phyloP scores from a whole-genome alignment of 805 yeast genomes.

The Suhomyces sp. region DNA sequence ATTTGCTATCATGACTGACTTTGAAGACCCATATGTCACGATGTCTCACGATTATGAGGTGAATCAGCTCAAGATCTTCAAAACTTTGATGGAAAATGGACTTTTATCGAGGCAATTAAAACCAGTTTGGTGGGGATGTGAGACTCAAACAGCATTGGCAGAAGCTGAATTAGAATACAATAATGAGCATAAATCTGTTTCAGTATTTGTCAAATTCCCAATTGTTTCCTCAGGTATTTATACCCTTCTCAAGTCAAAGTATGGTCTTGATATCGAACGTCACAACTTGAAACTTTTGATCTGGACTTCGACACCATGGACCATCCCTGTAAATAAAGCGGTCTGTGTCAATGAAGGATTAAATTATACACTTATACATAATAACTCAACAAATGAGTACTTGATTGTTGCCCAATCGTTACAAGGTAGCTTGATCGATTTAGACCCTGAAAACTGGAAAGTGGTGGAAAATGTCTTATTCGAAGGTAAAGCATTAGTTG shows the following conservation, averaged over 20 bases:
- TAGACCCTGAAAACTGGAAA: conserved; percentile 18
- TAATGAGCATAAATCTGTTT: conserved; percentile 62
- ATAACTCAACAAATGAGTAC: conserved; percentile 34
- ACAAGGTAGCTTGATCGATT: conserved; percentile 33
- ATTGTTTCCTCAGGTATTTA: conserved; percentile 20
- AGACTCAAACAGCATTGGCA: conserved; percentile 89
- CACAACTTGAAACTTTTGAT: conserved; percentile 45
- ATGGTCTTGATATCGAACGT: background rate
- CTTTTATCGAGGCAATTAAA: conserved; percentile 80
- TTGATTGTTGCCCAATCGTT: conserved; percentile 60
- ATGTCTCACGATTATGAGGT: conserved; percentile 69
- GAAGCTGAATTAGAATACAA: conserved; percentile 95
- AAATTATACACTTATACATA: conserved; percentile 50
- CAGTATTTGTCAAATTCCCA: conserved; percentile 71
- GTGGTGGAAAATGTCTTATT: background rate
- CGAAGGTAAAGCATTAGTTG: conserved; percentile 25
- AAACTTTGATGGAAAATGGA: conserved; percentile 59
- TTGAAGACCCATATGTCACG: conserved; percentile 72
- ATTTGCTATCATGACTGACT: conserved; percentile 83
- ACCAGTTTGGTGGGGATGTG: conserved; percentile 98
- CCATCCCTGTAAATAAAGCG: conserved; percentile 84
- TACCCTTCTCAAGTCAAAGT: conserved; percentile 9
- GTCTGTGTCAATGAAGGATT: conserved; percentile 65
- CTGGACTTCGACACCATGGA: conserved; percentile 99
- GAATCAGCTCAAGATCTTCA: conserved; percentile 71